phyloP scores from a whole-genome alignment of 2,329 filamentous ascomycete genomes.

The Ascochyta viciae-villosae region DNA sequence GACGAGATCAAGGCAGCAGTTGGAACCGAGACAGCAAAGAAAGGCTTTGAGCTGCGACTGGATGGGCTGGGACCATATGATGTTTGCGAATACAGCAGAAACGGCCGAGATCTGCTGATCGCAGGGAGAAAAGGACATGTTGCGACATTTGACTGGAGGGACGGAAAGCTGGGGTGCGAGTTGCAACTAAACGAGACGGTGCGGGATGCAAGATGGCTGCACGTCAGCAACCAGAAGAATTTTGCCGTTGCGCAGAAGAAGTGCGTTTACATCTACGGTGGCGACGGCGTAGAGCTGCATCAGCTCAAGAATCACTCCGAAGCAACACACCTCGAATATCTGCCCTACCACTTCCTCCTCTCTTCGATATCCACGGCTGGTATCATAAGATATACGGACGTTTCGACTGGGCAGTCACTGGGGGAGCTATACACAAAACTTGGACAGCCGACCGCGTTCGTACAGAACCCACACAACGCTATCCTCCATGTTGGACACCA shows the following conservation, averaged over 20 bases:
- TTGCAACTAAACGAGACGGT: slow-evolving; percentile 90
- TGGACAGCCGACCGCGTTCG: slow-evolving; percentile 81
- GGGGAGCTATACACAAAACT: slow-evolving; percentile 84
- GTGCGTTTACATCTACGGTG: slow-evolving; percentile 95
- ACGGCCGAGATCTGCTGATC: slow-evolving; percentile 83
- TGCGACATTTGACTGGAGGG: slow-evolving; percentile 95
- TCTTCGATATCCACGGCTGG: slow-evolving; percentile 85
- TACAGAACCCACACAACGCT: slow-evolving; percentile 91
- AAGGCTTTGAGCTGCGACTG: slow-evolving; percentile 88
- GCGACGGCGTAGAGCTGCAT: slow-evolving; percentile 88
- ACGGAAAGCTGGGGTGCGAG: slow-evolving; percentile 89
- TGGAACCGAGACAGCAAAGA: slow-evolving; percentile 84
- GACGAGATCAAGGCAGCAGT: slow-evolving; percentile 80
- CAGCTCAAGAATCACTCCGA: slow-evolving; percentile 90
- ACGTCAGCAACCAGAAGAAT: slow-evolving; percentile 79
- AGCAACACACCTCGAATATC: slow-evolving; percentile 90
- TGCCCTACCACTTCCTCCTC: slow-evolving; percentile 94
- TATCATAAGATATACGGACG: slow-evolving; percentile 88
- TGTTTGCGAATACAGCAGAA: slow-evolving; percentile 84
- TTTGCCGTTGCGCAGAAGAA: slow-evolving; percentile 98
- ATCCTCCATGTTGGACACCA: slow-evolving; percentile 92
- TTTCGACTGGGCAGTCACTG: slow-evolving; percentile 88
- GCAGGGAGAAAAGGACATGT: slow-evolving; percentile 93
- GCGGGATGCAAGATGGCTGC: slow-evolving; percentile 87
- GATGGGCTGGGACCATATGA: slow-evolving; percentile 83